These are phyloP conservation scores for Gleditsia sinensis DNA, from an alignment of 306 rosid genomes.

Conservation along the genomic window DNA sequence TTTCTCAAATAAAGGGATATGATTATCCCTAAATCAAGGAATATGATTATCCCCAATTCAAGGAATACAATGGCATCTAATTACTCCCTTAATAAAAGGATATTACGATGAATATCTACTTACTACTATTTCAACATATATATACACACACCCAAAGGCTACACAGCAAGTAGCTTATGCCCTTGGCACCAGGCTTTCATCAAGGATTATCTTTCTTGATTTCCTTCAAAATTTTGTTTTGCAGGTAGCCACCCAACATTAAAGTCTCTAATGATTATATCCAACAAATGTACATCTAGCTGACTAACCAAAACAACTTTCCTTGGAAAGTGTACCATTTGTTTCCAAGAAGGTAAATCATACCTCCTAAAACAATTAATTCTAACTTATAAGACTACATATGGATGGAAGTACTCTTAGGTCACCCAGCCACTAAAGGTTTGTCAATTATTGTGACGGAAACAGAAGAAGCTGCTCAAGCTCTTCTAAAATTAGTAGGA, in stretches of 20 bases:
- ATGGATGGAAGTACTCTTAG: background rate
- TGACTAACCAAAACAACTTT: background rate
- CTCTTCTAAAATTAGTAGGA: conserved; percentile 21
- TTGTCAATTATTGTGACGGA: background rate
- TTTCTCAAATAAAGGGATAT: too few relatives aligned
- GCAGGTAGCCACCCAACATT: background rate
- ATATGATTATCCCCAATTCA: too few relatives aligned
- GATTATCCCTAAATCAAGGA: too few relatives aligned
- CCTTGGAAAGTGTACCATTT: background rate
- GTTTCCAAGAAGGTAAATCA: background rate
- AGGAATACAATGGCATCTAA: too few relatives aligned
- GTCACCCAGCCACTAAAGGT: background rate
- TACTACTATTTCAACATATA: too few relatives aligned
- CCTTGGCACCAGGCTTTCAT: background rate
- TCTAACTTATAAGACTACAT: background rate
- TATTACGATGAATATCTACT: too few relatives aligned
- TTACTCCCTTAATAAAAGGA: too few relatives aligned
- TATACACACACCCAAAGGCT: too few relatives aligned
- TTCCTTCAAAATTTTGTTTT: background rate
- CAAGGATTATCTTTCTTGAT: background rate
- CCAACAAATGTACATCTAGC: background rate
- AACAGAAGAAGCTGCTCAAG: background rate
- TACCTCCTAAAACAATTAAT: background rate
- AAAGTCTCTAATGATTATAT: too few relatives aligned
- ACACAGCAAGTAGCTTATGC: background rate